Base-by-base conservation (phyloP, 1,284 basidiomycete genomes). In the Polyporus tsugae region DNA sequence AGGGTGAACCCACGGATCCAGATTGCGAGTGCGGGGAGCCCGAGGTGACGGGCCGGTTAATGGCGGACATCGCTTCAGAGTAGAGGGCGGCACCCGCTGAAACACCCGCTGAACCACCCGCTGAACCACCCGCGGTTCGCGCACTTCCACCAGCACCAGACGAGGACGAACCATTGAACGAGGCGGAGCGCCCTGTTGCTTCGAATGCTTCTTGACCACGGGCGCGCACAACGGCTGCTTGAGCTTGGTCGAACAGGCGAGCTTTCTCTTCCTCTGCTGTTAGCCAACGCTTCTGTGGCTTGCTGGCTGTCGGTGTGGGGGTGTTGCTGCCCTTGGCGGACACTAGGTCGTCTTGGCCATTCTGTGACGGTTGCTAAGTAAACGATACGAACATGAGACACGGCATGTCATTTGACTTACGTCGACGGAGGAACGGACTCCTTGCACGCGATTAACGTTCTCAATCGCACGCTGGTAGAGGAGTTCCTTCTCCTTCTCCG, bases 211-310 rank as follows among this genome's bases (percentile, higher is more conserved):
- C 68, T 17, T 64, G 29, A 9, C 69, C 69, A 6, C 66, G 72
- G 11, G 66, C 68, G 15, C 70, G 68, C 39, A 62, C 66, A 2
- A 87, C 90, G 25, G 85, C 86, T 0, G 83, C 85, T 74, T 89
- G 88, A 0, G 94, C 94, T 60, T 87, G 78, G 65, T 91, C 84
- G 78, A 87, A 96, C 22, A 95, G 77, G 38, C 85, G 82, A 2
- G 86, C 77, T 75, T 94, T 94, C 76, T 95, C 93, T 70, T 89
- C 86, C 77, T 93, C 92, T 0, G 92, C 91, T 0, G 88, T 86
- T 5, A 81, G 82, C 91, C 91, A 94, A 33, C 60, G 61, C 13
- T 60, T 65, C n/a, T 67, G 53, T 7, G 69, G 61, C 41, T 69
- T 70, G 39, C 53, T 70, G 22, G 66, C 52, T 19, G 73, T 29